Base-by-base conservation (phyloP, 805 yeast genomes). In the Diddensiella caesifluorescens region DNA sequence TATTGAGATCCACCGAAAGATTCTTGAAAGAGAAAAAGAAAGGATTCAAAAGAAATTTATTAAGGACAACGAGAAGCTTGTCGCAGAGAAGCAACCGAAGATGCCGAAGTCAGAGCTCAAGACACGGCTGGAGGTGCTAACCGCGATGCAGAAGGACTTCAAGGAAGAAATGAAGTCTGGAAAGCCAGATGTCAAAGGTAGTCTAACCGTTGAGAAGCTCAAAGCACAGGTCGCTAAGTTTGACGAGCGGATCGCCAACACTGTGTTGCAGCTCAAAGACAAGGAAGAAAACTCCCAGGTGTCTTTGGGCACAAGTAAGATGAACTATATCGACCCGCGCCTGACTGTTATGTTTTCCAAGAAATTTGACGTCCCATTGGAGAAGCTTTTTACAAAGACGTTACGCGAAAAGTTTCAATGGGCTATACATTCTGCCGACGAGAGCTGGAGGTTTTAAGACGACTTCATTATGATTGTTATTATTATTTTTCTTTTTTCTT, bases 321-420 rank as follows among this genome's bases (percentile, higher is more conserved):
- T 85, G 72, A 90, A 90, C 63, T 90, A 90, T 69, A 90, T 90
- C 46, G 97, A 90, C 62, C 97, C 97, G 20, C 73, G 97, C 50
- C 68, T 90, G 52, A 79, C 95, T 0, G 96, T 87, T 19, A 79
- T 84, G 73, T 90, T 88, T 57, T 75, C 95, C 39, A 89, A 88
- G 62, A 84, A 79, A 63, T 87, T 68, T 59, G 71, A 77, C 41
- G 96, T 90, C 16, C 97, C 97, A 5, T 82, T 90, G 41, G 97
- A 90, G 62, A 89, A 85, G 63, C 69, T 90, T 31, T 88, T 90
- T 54, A 83, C 96, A 9, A 89, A 88, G 65, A 85, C 97, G 0
- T 68, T 90, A 41, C 69, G 97, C 47, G 96, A 89, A 32, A 90
- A 90, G 67, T 90, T 90, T 66, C 80, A 77, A 35, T 90, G 97